These are phyloP conservation scores for Casuarina cunninghamiana DNA, from an alignment of 306 rosid species.

Conservation along the genomic window DNA sequence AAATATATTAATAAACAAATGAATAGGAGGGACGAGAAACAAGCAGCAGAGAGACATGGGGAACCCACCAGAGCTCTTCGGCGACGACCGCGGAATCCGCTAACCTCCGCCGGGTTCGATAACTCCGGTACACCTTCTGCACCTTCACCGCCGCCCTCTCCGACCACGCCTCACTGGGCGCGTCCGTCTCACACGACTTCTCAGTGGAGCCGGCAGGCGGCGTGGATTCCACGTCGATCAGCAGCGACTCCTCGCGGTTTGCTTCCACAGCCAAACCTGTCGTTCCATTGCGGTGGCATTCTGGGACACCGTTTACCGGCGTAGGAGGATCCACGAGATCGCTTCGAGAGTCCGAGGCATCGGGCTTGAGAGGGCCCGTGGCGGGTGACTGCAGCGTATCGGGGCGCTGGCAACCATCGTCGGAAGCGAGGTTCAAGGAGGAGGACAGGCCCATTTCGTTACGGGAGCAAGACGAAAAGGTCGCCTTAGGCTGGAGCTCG, in stretches of 20 bases:
- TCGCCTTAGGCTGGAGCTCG: slow-evolving; percentile 23
- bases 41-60: not conserved
- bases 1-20: not conserved
- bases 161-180: slow-evolving; percentile 18
- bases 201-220: slow-evolving; percentile 3
- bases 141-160: slow-evolving; percentile 58
- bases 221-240: slow-evolving; percentile 5
- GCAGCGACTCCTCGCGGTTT: slow-evolving; percentile 9
- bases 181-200: not conserved
- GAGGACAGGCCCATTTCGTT: slow-evolving; percentile 5
- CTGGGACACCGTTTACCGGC: not conserved
- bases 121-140: slow-evolving; percentile 80
- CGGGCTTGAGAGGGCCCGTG: not conserved
- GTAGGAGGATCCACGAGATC: not conserved
- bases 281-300: slow-evolving; percentile 6
- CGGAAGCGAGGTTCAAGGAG: slow-evolving; percentile 13
- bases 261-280: not conserved
- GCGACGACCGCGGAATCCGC: slow-evolving; percentile 96
- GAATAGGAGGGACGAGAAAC: not conserved
- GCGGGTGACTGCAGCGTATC: slow-evolving; percentile 15
- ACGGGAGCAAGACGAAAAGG: slow-evolving; percentile 37
- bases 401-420: slow-evolving; percentile 10
- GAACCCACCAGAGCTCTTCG: slow-evolving; percentile 77
- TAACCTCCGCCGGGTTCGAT: slow-evolving; percentile 85
- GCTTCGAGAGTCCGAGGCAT: not conserved